phyloP scores from a whole-genome alignment of 306 rosid genomes.

The Quercus bicolor region DNA sequence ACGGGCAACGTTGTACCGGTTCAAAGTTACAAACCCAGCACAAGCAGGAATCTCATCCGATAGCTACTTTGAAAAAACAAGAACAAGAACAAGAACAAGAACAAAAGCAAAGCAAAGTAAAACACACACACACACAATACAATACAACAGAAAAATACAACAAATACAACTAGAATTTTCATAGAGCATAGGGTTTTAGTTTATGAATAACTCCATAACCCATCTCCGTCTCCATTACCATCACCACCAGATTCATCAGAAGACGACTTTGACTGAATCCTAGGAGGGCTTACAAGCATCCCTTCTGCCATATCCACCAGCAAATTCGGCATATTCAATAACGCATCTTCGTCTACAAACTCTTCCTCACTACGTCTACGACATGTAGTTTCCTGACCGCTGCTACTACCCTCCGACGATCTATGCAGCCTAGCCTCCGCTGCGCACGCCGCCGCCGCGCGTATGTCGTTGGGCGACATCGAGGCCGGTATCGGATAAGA shows the following conservation, averaged over 20 bases:
- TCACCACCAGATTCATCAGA: constrained; percentile 15
- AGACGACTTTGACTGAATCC: constrained; percentile 44
- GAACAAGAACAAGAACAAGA: background rate
- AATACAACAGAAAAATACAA: background rate
- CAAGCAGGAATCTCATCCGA: background rate
- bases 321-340: constrained; percentile 54
- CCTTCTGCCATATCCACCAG: constrained; percentile 55
- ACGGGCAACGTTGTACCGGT: background rate
- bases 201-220: constrained; percentile 39
- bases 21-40: background rate
- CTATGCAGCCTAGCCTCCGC: constrained; percentile 36
- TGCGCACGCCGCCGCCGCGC: constrained; percentile 76
- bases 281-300: constrained; percentile 61
- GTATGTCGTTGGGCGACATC: constrained; percentile 56
- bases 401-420: background rate
- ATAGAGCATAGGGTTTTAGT: too few species aligned
- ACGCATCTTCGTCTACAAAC: constrained; percentile 48
- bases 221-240: constrained; percentile 25
- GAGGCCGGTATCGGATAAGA: constrained; percentile 78
- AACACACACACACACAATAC: background rate
- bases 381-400: background rate
- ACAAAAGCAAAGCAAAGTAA: background rate
- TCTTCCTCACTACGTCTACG: background rate
- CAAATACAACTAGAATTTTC: too few species aligned
- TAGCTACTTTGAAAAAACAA: too few species aligned